Evolutionary conservation across 495 filamentous ascomycete genomes (phyloP), one percentile per base, ranked within the genome.

Genomic region (Beverwykella pulmonaria): DNA sequence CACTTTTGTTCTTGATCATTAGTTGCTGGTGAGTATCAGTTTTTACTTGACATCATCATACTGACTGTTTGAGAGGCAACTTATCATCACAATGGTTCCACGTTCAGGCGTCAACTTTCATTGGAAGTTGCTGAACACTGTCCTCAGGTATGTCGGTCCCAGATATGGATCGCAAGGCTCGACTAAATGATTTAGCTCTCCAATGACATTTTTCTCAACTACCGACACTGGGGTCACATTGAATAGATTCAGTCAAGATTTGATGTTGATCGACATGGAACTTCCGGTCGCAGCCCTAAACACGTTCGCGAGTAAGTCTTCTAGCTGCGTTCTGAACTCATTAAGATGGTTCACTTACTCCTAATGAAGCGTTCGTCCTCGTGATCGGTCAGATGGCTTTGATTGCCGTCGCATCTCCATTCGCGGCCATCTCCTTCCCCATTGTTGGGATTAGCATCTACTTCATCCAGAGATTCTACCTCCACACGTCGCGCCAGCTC

Each of bases 31-130:
- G 22, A 63, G 71, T 55, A 30, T 19, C 25, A 8, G 5, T 2
- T 52, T 6, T 25, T 52, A 14, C 15, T 25, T 5, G 2, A 52
- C 10, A 2, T 26, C 5, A 25, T 2, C 23, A 5, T 52, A 25
- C 52, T 60, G 15, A 60, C 23, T 44, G 7, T 22, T 15, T 10
- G 7, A n/a, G 46, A 71, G 72, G 75, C 76, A 82, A 68, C 75
- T 83, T 71, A 78, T 86, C 44, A 80, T 86, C 39, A 79, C 65
- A 17, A 84, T 86, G 79, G 80, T 83, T 1, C 82, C 83, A 17
- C 79, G 78, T 50, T 82, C 83, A 22, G 82, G 80, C 1, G 78
- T 78, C 54, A 77, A 53, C 48, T 82, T 86, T 65, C 84, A 86
- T 60, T 71, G 72, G 50, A 80, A 68, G 27, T 71, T 84, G 3